Evolutionary conservation across 169 alveolate genomes (phyloP).

Genomic region (Plasmodium adleri): DNA sequence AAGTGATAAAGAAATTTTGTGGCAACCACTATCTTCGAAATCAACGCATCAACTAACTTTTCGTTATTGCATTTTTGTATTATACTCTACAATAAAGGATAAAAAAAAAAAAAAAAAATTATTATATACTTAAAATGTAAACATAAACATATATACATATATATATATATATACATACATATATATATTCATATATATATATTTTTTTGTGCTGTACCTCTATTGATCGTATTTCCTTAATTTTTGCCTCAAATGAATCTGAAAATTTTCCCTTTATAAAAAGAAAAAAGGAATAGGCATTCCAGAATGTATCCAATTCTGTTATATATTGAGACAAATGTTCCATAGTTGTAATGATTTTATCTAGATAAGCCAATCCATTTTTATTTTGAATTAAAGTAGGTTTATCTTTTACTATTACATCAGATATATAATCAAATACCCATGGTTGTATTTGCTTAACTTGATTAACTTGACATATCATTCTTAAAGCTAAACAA

Average conservation of each 20-base stretch:
- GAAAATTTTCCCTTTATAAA: conserved; percentile 46
- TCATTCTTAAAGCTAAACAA: conserved; percentile 77
- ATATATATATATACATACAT: neutral
- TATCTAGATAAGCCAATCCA: conserved; percentile 50
- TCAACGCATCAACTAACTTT: conserved; percentile 11
- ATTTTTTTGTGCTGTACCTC: conserved; percentile 17
- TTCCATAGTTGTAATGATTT: conserved; percentile 78
- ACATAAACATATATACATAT: neutral
- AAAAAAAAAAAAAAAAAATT: conserved; percentile 3
- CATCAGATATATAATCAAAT: conserved; percentile 40
- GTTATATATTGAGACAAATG: conserved; percentile 50
- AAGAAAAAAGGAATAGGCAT: conserved; percentile 60
- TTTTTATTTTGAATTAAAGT: conserved; percentile 39
- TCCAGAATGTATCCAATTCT: conserved; percentile 59
- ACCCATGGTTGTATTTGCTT: conserved; percentile 59
- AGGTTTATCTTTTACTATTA: conserved; percentile 65
- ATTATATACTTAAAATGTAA: neutral
- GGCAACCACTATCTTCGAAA: conserved; percentile 48
- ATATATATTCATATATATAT: neutral
- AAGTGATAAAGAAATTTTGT: conserved; percentile 46
- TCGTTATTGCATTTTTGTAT: conserved; percentile 48
- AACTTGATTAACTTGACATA: conserved; percentile 75
- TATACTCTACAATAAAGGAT: conserved; percentile 34
- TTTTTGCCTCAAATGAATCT: conserved; percentile 45
- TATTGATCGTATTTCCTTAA: conserved; percentile 72